Percentiles rank a stretch among this genome's conserved stretches.
phyloP scores from a whole-genome alignment of 2,329 filamentous ascomycete genomes.

The Penicillium sp. region DNA sequence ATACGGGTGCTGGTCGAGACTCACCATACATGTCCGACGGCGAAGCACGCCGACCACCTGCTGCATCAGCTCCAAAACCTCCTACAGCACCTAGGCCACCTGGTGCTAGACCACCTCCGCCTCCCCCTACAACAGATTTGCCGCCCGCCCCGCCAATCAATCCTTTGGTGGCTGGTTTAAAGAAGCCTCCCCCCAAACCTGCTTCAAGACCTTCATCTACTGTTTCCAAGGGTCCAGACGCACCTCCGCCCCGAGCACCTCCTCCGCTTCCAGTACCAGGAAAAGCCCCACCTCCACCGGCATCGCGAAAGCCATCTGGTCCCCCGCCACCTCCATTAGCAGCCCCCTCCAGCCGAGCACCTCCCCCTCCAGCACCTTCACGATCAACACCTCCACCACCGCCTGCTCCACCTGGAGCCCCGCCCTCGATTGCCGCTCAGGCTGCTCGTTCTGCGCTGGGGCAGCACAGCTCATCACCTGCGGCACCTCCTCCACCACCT shows the following conservation, averaged over 20 bases:
- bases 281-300: conserved; percentile 59
- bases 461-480: conserved; percentile 38
- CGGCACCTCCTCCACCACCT: conserved; percentile 51
- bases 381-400: conserved; percentile 49
- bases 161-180: conserved; percentile 56
- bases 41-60: conserved; percentile 60
- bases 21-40: conserved; percentile 80
- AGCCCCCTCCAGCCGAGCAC: conserved; percentile 47
- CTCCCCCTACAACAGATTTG: conserved; percentile 52
- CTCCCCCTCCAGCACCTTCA: conserved; percentile 38
- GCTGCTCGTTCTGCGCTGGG: conserved; percentile 62
- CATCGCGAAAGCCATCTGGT: conserved; percentile 60
- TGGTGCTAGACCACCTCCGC: conserved; percentile 50
- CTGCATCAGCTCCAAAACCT: conserved; percentile 57
- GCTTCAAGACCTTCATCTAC: conserved; percentile 62
- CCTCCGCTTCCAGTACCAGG: conserved; percentile 60
- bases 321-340: conserved; percentile 47
- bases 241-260: conserved; percentile 60
- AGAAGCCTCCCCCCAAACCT: conserved; percentile 58
- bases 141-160: conserved; percentile 56
- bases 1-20: conserved; percentile 71
- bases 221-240: conserved; percentile 55
- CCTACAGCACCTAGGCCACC: conserved; percentile 59
- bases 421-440: conserved; percentile 57
- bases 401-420: conserved; percentile 17